Conservation (phyloP, 805 yeast species). For the Grigorovia humatica region DNA sequence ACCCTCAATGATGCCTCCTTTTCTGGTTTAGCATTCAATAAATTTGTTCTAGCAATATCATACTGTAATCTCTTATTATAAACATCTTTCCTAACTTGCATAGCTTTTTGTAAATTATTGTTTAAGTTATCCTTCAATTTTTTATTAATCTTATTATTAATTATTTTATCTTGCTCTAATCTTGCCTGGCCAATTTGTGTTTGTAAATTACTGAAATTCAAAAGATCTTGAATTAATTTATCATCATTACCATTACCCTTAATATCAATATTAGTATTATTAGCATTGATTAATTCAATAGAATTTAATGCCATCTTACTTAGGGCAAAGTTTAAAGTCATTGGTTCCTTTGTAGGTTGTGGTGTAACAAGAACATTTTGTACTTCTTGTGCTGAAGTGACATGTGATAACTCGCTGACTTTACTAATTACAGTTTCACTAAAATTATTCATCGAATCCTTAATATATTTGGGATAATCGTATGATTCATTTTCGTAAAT, state of each 20-base stretch:
- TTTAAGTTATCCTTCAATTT: conserved; percentile 53
- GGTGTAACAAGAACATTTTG: conserved; percentile 53
- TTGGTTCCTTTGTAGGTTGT: conserved; percentile 48
- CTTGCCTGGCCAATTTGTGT: conserved; percentile 73
- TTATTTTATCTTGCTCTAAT: conserved; percentile 69
- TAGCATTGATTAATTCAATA: conserved; percentile 24
- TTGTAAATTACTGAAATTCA: conserved; percentile 58
- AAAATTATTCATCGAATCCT: conserved; percentile 65
- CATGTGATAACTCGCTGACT: conserved; percentile 58
- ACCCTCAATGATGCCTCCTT: conserved; percentile 67
- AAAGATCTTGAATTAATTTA: conserved; percentile 44
- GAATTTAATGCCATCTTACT: conserved; percentile 57
- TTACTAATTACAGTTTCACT: conserved; percentile 55
- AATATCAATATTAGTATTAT: not conserved
- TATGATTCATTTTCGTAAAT: conserved; percentile 66
- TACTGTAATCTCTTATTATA: conserved; percentile 69
- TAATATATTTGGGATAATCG: conserved; percentile 68
- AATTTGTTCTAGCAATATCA: conserved; percentile 61
- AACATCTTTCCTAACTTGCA: conserved; percentile 60
- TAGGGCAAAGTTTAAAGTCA: conserved; percentile 74
- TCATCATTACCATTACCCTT: conserved; percentile 15
- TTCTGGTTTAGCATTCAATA: conserved; percentile 43
- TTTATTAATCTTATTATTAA: conserved; percentile 58
- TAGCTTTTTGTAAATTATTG: conserved; percentile 50
- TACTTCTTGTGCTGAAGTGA: conserved; percentile 71